Base-by-base conservation (phyloP, 2,329 filamentous ascomycete species). In the Thermoascus crustaceus region DNA sequence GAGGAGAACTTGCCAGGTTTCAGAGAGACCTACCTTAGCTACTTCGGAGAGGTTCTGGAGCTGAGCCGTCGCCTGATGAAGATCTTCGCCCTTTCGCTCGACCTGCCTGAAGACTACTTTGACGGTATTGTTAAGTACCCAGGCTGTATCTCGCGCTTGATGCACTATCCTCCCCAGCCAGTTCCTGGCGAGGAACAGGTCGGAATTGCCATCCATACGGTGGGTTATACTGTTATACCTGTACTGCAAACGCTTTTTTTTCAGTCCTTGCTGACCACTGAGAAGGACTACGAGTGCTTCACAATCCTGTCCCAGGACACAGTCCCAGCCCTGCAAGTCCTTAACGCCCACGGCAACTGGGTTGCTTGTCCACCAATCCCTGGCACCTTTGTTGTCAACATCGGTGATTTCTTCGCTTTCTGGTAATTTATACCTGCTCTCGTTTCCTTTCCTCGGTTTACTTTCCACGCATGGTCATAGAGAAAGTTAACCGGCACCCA, bases 11-110 rank as follows among this genome's bases (percentile, higher is more conserved):
- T 53, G 4, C 49, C 48, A 7, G 48, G 51, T 4, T 75, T 78
- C 54, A 69, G 70, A 42, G 43, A 62, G 0, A 63, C 66, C 10
- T 54, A 66, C 2, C 45, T 73, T 6, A 44, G 45, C 1, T 74
- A 76, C 46, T 75, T 69, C 61, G 49, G 56, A 13, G 53, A 60
- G 5, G 71, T 69, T 23, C 57, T 79, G 7, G 57, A 44, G 0
- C 58, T 79, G 1, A 68, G 73, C 1, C 62, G 75, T 14, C 64
- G 60, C 22, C 50, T 79, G 20, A 65, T 73, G 2, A 58, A 61
- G 4, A 55, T 67, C 5, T 76, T 80, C 45, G 74, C 75, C 0
- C 58, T 80, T 2, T 68, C 68, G 4, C 60, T 79, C 2, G 64
- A 66, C 7, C 56, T 78, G 3, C 61, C 67, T 0, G 75, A 79